phyloP scores from a whole-genome alignment of 2,329 filamentous ascomycete species.

The Botryosphaeria agaves region DNA sequence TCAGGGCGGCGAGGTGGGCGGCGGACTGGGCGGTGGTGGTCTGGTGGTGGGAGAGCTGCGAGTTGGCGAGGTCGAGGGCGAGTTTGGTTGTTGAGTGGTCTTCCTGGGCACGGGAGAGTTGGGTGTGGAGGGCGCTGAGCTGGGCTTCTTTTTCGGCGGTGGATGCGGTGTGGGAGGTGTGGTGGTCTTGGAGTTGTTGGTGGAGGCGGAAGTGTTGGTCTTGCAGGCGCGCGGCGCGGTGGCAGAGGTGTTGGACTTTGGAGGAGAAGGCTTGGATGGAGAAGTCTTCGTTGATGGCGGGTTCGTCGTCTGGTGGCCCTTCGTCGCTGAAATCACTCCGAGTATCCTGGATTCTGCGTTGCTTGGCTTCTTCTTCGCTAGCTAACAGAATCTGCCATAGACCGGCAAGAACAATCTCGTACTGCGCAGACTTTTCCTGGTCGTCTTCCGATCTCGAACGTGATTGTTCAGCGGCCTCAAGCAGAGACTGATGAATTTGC shows the following conservation, averaged over 20 bases:
- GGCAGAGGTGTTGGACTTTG: conserved; percentile 64
- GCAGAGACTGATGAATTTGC: conserved; percentile 11
- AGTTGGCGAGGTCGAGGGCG: no score
- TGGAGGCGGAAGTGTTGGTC: conserved; percentile 83
- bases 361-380: conserved; percentile 20
- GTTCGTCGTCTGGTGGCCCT: conserved; percentile 13
- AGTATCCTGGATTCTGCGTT: conserved; percentile 15
- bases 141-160: conserved; percentile 37
- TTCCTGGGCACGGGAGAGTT: neutral
- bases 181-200: conserved; percentile 87
- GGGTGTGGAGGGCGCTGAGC: conserved; percentile 2
- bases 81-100: neutral
- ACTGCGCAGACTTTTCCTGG: conserved; percentile 22
- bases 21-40: no score
- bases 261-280: conserved; percentile 59
- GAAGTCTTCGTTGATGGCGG: conserved; percentile 31
- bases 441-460: neutral
- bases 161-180: conserved; percentile 77
- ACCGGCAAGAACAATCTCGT: conserved; percentile 33
- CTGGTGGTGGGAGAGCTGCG: no score
- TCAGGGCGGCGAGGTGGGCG: no score
- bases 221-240: conserved; percentile 57
- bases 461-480: no score
- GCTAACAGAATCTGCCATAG: conserved; percentile 35
- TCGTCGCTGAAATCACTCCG: conserved; percentile 35